Percentiles rank a stretch among this genome's conserved stretches.
These are phyloP conservation scores for Haplosporangium sp. DNA, from an alignment of 371 early-diverging fungal genomes.

Conservation along the genomic window DNA sequence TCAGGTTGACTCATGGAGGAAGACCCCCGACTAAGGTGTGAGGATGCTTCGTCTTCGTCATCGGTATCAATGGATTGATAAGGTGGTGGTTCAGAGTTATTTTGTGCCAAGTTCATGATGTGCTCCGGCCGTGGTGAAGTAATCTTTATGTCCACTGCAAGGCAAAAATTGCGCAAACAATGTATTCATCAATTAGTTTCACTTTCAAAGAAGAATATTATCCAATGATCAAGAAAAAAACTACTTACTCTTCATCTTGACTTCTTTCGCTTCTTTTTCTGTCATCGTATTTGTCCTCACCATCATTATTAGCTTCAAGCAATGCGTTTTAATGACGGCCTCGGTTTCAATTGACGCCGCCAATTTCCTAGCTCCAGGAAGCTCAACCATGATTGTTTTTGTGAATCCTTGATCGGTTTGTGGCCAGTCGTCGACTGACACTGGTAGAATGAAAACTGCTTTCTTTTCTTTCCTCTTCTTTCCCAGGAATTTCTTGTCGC, in stretches of 20 bases:
- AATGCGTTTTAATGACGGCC: conserved; percentile 26
- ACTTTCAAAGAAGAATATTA: neutral
- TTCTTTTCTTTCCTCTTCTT: conserved; percentile 41
- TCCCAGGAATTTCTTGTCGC: conserved; percentile 11
- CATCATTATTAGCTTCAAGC: conserved; percentile 49
- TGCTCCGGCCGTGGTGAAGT: conserved; percentile 47
- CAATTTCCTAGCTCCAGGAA: conserved; percentile 32
- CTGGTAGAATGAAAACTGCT: conserved; percentile 21
- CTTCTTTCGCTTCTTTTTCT: conserved; percentile 45
- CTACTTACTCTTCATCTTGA: conserved; percentile 44
- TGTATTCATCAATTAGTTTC: neutral
- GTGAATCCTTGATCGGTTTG: conserved; percentile 27
- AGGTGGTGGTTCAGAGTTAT: conserved; percentile 20
- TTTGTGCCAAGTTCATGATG: conserved; percentile 6
- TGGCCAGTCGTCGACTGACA: conserved; percentile 26
- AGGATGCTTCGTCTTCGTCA: conserved; percentile 12
- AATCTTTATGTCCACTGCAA: conserved; percentile 34
- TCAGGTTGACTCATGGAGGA: neutral
- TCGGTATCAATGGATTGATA: conserved; percentile 26
- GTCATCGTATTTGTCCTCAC: conserved; percentile 22
- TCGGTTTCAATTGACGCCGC: conserved; percentile 27
- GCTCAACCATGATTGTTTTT: conserved; percentile 35
- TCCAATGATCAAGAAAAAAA: neutral
- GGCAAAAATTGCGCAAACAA: neutral
- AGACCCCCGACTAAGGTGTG: conserved; percentile 5